Conservation (phyloP, 495 filamentous ascomycete genomes). For the Parathielavia hyrcaniae region DNA sequence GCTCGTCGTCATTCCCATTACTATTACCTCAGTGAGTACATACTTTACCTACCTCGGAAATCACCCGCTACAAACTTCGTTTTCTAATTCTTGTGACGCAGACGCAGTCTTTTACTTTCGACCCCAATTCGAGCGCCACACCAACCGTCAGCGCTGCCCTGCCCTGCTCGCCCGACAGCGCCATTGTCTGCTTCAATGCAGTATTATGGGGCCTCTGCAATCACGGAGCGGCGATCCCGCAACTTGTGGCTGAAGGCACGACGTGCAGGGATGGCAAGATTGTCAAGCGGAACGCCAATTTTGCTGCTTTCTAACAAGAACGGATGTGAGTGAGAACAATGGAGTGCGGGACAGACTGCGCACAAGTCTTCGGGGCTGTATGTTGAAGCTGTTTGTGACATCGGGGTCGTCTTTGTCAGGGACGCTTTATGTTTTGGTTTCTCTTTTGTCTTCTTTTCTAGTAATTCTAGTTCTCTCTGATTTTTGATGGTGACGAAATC, state of each 20-base stretch:
- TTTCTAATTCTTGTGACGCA: neutral
- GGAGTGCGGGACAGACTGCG: too few relatives aligned
- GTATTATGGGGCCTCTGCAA: slow-evolving; percentile 21
- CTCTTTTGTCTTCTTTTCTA: too few relatives aligned
- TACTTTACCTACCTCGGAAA: neutral
- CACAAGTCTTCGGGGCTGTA: too few relatives aligned
- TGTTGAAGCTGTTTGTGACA: too few relatives aligned
- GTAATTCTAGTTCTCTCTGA: too few relatives aligned
- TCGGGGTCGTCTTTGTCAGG: too few relatives aligned
- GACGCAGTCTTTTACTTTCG: neutral
- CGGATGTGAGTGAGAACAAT: too few relatives aligned
- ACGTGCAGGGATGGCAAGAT: slow-evolving; percentile 17
- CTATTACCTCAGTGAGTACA: neutral
- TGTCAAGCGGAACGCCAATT: slow-evolving; percentile 7
- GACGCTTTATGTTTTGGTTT: too few relatives aligned
- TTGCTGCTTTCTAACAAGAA: neutral
- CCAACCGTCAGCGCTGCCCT: slow-evolving; percentile 4
- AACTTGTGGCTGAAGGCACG: slow-evolving; percentile 19
- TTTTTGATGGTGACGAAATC: too few relatives aligned
- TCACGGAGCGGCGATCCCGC: slow-evolving; percentile 15
- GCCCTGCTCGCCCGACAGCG: slow-evolving; percentile 17
- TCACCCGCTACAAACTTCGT: neutral
- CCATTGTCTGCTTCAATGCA: slow-evolving; percentile 19
- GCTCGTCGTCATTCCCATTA: neutral
- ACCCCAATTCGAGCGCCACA: neutral